These are phyloP conservation scores for Thraustotheca clavata DNA, from an alignment of 352 stramenopile genomes.

Conservation along the genomic window DNA sequence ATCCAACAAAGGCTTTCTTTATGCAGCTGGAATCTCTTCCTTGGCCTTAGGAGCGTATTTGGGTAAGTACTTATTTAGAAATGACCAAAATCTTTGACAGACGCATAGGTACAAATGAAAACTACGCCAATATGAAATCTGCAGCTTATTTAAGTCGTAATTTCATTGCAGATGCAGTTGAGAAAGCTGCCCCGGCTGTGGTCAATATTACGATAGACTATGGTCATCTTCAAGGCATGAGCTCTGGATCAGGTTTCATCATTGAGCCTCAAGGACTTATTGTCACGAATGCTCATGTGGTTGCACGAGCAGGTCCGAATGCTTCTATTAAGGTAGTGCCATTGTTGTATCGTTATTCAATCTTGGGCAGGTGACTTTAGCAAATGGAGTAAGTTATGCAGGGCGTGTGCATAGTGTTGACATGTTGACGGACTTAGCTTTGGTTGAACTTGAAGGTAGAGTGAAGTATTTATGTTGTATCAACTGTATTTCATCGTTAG, in stretches of 20 bases:
- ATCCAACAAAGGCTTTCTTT: too few species aligned
- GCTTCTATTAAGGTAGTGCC: slow-evolving; percentile 61
- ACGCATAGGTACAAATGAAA: not conserved
- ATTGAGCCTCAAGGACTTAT: slow-evolving; percentile 80
- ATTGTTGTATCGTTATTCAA: not conserved
- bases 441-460: slow-evolving; percentile 75
- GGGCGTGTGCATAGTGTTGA: slow-evolving; percentile 81
- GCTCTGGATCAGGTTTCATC: slow-evolving; percentile 89
- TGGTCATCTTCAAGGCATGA: slow-evolving; percentile 43
- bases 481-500: not conserved
- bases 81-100: too few species aligned
- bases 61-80: not conserved
- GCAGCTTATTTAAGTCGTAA: slow-evolving; percentile 42
- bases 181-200: slow-evolving; percentile 80
- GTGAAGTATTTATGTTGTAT: slow-evolving; percentile 25
- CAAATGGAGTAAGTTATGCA: slow-evolving; percentile 66
- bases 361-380: slow-evolving; percentile 56
- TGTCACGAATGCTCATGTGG: slow-evolving; percentile 90
- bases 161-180: slow-evolving; percentile 85
- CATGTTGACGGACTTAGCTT: slow-evolving; percentile 82
- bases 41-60: not conserved
- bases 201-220: slow-evolving; percentile 84
- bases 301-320: slow-evolving; percentile 71
- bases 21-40: not conserved
- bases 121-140: slow-evolving; percentile 1